phyloP scores from a whole-genome alignment of 2,329 filamentous ascomycete species.

The Madurella mycetomatis region DNA sequence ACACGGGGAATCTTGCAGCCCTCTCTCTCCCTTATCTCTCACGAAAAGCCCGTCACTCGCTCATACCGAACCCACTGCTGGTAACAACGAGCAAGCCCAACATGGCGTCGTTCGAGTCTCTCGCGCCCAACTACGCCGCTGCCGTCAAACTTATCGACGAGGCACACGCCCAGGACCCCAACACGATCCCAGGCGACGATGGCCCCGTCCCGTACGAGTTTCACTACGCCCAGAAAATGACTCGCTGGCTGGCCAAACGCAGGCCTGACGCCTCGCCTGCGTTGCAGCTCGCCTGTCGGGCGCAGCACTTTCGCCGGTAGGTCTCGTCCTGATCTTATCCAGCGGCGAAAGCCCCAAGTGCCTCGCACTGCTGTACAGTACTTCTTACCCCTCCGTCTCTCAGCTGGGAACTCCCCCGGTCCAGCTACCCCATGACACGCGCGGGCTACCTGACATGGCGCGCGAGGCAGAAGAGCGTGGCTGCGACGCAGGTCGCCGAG shows the following conservation, averaged over 20 bases:
- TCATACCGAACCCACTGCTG: too few species aligned
- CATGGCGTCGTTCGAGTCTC: conserved; percentile 29
- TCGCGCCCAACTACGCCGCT: conserved; percentile 39
- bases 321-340: conserved; percentile 2
- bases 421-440: conserved; percentile 68
- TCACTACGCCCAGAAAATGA: conserved; percentile 78
- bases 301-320: conserved; percentile 73
- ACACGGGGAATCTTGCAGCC: too few species aligned
- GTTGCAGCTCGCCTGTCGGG: conserved; percentile 71
- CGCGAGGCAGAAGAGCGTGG: conserved; percentile 65
- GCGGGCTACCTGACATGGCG: conserved; percentile 79
- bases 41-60: too few species aligned
- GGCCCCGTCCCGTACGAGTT: conserved; percentile 67
- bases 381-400: background rate
- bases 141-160: conserved; percentile 68
- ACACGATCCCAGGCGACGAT: conserved; percentile 41
- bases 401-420: conserved; percentile 74
- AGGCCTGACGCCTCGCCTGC: conserved; percentile 59
- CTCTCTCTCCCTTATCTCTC: background rate
- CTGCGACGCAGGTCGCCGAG: conserved; percentile 49
- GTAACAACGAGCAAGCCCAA: background rate
- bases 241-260: conserved; percentile 61
- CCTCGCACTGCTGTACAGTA: too few species aligned
- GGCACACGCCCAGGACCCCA: conserved; percentile 66
- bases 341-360: too few species aligned